Percentiles rank a stretch among this genome's conserved stretches.
Conservation (phyloP, 2,329 filamentous ascomycete genomes). For the Hymenoscyphus fraxineus region DNA sequence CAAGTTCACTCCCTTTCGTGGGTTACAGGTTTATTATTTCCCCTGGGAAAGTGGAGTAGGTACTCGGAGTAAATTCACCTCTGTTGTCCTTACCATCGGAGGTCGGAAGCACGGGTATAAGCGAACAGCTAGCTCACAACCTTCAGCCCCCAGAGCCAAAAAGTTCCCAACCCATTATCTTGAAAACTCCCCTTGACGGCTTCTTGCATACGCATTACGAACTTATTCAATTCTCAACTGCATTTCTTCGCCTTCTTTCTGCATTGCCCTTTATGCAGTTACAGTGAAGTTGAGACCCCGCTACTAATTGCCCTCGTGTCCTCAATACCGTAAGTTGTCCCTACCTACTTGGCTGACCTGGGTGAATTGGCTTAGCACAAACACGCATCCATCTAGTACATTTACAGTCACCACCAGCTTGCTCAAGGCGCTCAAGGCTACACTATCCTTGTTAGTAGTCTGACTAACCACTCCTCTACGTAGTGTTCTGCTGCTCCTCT, state of each 20-base stretch:
- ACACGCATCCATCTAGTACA: background rate
- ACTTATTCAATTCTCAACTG: constrained; percentile 9
- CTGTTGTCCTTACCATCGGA: too few relatives aligned
- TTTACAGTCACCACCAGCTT: background rate
- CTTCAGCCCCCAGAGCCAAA: background rate
- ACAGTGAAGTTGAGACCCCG: constrained; percentile 21
- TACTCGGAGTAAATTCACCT: too few relatives aligned
- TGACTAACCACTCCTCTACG: background rate
- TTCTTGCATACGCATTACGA: constrained; percentile 22
- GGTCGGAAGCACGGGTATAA: too few relatives aligned
- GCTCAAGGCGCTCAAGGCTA: background rate
- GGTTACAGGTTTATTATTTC: too few relatives aligned
- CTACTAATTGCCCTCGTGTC: constrained; percentile 28
- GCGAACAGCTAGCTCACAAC: too few relatives aligned
- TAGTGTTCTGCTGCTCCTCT: background rate
- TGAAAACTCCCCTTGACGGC: constrained; percentile 12
- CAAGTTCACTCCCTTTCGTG: too few relatives aligned
- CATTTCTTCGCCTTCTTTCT: constrained; percentile 12
- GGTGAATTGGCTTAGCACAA: background rate
- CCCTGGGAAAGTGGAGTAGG: too few relatives aligned
- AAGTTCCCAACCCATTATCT: background rate
- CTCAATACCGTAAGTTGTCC: constrained; percentile 16
- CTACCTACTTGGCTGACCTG: background rate
- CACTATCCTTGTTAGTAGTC: background rate
- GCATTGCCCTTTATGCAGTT: constrained; percentile 29